phyloP scores from a whole-genome alignment of 2,329 filamentous ascomycete genomes.

The Aspergillus udagawae region DNA sequence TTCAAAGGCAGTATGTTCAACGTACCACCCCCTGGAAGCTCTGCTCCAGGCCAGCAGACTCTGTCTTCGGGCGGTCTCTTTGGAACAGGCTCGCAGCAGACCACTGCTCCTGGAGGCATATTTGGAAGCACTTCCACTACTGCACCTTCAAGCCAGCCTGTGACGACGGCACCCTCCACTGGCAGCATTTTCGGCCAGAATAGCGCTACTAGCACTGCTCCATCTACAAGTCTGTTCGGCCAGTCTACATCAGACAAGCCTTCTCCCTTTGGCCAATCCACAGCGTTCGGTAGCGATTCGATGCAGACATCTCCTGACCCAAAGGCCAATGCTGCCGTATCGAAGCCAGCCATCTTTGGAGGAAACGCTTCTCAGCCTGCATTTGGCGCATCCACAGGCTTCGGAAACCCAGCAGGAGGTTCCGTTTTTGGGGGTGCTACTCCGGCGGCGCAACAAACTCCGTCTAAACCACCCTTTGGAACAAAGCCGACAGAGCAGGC shows the following conservation, averaged over 20 bases:
- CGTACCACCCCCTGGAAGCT: slow-evolving; percentile 17
- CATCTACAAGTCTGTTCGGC: slow-evolving; percentile 19
- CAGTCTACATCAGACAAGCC: slow-evolving; percentile 19
- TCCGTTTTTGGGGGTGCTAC: slow-evolving; percentile 17
- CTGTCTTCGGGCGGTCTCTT: slow-evolving; percentile 18
- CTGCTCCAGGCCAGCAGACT: slow-evolving; percentile 19
- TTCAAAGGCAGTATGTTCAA: slow-evolving; percentile 34
- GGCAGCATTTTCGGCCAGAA: slow-evolving; percentile 20
- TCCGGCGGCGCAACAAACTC: slow-evolving; percentile 14
- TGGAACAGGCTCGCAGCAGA: slow-evolving; percentile 14
- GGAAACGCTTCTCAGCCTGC: slow-evolving; percentile 9
- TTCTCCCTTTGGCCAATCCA: slow-evolving; percentile 26
- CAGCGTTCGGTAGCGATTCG: slow-evolving; percentile 20
- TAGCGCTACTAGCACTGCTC: slow-evolving; percentile 10
- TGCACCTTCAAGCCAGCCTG: slow-evolving; percentile 10
- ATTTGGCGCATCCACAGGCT: slow-evolving; percentile 17
- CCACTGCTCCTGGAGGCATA: slow-evolving; percentile 10
- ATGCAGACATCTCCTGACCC: slow-evolving; percentile 35
- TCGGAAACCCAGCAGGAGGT: slow-evolving; percentile 10
- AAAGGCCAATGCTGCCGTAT: slow-evolving; percentile 13
- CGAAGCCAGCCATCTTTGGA: slow-evolving; percentile 22
- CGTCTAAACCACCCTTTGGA: slow-evolving; percentile 22
- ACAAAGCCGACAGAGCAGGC: slow-evolving; percentile 15
- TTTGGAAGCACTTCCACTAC: slow-evolving; percentile 15
- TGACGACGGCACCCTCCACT: slow-evolving; percentile 14